Conservation (phyloP, 495 filamentous ascomycete species). For the Hypoxylon lenormandii region DNA sequence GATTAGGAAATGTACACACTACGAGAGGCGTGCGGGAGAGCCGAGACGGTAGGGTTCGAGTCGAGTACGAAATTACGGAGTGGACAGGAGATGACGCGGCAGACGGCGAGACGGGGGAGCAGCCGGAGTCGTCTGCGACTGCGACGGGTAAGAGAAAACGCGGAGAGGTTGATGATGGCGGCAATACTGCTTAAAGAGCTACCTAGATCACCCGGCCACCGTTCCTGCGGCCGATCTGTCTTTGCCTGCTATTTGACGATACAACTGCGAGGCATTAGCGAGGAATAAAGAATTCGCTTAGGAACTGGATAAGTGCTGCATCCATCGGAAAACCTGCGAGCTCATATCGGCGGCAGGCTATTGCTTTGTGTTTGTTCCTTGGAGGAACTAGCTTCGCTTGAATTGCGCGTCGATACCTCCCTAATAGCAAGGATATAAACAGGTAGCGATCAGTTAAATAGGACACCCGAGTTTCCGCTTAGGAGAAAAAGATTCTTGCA, state of each 20-base stretch:
- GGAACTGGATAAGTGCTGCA: conserved; percentile 29
- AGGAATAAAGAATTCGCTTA: conserved; percentile 8
- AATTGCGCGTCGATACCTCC: conserved; percentile 8
- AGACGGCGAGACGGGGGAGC: conserved; percentile 66
- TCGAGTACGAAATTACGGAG: conserved; percentile 89
- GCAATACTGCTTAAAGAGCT: conserved; percentile 34
- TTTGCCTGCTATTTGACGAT: conserved; percentile 20
- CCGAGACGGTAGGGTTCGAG: conserved; percentile 67
- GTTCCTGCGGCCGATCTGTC: conserved; percentile 30
- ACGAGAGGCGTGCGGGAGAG: conserved; percentile 67
- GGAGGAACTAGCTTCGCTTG: conserved; percentile 12
- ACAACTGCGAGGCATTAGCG: conserved; percentile 32
- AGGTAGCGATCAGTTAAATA: conserved; percentile 10
- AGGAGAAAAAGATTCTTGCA: conserved; percentile 19
- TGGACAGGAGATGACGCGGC: conserved; percentile 71
- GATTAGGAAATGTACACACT: conserved; percentile 73
- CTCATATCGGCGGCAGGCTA: conserved; percentile 11
- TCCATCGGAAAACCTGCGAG: conserved; percentile 15
- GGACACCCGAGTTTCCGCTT: conserved; percentile 13
- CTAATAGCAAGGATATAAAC: conserved; percentile 31
- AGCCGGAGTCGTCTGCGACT: conserved; percentile 45
- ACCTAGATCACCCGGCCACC: conserved; percentile 13
- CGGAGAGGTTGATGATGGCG: conserved; percentile 53
- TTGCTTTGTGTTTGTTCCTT: conserved; percentile 14
- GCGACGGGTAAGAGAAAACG: conserved; percentile 67